Conservation (phyloP, 371 early-diverging fungal species). For the Circinella minor region DNA sequence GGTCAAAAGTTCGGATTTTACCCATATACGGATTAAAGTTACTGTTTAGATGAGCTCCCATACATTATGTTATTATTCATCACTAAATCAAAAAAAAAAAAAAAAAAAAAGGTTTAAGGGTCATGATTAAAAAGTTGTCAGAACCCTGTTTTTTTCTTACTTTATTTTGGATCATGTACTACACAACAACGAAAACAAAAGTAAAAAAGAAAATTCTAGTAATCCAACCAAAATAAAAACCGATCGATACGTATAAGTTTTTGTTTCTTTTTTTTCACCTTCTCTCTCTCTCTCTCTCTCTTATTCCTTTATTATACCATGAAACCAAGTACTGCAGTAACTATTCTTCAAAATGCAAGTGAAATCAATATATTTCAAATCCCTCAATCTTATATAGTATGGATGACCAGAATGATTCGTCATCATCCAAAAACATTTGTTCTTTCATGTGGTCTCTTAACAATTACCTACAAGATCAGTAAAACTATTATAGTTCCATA, state of each 20-base stretch:
- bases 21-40: background rate
- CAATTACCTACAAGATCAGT: background rate
- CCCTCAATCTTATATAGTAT: background rate
- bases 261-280: too few species aligned
- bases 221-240: too few species aligned
- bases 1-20: conserved; percentile 4
- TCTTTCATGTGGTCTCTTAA: background rate
- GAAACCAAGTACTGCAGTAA: background rate
- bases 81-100: too few species aligned
- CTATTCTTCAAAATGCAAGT: background rate
- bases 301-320: background rate
- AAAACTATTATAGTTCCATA: conserved; percentile 22
- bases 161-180: background rate
- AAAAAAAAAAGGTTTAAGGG: too few species aligned
- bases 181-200: too few species aligned
- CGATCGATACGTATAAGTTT: too few species aligned
- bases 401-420: background rate
- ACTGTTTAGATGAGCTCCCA: background rate
- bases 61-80: too few species aligned
- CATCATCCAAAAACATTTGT: background rate
- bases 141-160: background rate
- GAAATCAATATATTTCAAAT: background rate
- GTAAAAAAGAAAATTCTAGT: too few species aligned
- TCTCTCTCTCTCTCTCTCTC: background rate
- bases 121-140: background rate